Percentiles rank a stretch among this genome's conserved stretches.
These are phyloP conservation scores for Hypoxylon sp. DNA, from an alignment of 2,329 filamentous ascomycete species.

Conservation along the genomic window DNA sequence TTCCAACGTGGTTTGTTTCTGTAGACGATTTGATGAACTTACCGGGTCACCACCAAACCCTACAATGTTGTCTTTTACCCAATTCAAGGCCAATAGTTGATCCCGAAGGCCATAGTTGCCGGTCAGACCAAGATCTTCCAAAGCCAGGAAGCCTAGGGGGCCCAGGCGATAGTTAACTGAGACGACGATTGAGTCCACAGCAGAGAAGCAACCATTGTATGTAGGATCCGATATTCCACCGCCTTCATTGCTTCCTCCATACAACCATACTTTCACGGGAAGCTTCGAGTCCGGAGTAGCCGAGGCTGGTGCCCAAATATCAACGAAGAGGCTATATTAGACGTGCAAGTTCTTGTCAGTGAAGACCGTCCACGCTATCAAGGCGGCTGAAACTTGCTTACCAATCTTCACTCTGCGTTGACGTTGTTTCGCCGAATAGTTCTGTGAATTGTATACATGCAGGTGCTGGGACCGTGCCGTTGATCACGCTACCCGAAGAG, in stretches of 20 bases:
- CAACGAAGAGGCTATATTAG: conserved; percentile 40
- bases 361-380: not conserved
- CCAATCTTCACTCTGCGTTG: conserved; percentile 42
- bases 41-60: conserved; percentile 62
- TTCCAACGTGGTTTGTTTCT: not conserved
- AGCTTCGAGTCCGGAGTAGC: conserved; percentile 43
- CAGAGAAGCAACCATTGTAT: conserved; percentile 49
- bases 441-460: conserved; percentile 43
- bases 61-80: conserved; percentile 64
- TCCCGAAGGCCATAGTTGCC: conserved; percentile 68
- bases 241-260: conserved; percentile 47
- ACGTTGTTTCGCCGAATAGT: conserved; percentile 33
- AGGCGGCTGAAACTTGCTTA: conserved; percentile 12
- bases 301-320: conserved; percentile 43
- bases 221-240: conserved; percentile 47
- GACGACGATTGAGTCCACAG: conserved; percentile 49
- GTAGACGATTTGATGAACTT: conserved; percentile 17
- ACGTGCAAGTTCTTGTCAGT: conserved; percentile 2
- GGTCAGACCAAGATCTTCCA: conserved; percentile 58
- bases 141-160: conserved; percentile 63
- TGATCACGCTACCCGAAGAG: conserved; percentile 24
- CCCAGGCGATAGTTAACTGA: conserved; percentile 61
- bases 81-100: conserved; percentile 64
- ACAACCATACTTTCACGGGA: conserved; percentile 50
- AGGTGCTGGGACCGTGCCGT: conserved; percentile 37